Percentiles rank a stretch among this genome's conserved stretches.
These are phyloP conservation scores for Paxillus rubicundulus DNA, from an alignment of 768 basidiomycete genomes.

Conservation along the genomic window DNA sequence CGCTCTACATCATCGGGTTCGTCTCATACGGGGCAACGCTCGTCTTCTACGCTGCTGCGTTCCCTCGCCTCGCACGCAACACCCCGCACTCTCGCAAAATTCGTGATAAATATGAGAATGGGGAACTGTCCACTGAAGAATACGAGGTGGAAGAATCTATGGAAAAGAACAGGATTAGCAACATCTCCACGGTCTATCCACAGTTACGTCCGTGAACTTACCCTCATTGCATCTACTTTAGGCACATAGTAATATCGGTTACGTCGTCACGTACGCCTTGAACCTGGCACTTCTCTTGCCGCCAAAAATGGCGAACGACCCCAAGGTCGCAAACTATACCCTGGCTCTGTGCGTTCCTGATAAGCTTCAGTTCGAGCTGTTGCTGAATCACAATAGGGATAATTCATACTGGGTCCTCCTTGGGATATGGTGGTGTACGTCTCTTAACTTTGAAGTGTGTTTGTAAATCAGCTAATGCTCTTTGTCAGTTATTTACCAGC, in stretches of 20 bases:
- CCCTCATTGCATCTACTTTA: conserved; percentile 21
- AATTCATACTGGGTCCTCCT: conserved; percentile 75
- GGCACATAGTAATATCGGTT: conserved; percentile 79
- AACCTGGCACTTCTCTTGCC: conserved; percentile 74
- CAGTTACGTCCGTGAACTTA: not conserved
- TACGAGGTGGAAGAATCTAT: conserved; percentile 75
- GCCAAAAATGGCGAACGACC: conserved; percentile 37
- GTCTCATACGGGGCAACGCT: conserved; percentile 77
- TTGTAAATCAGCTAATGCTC: not conserved
- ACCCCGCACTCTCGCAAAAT: conserved; percentile 60
- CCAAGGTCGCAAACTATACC: conserved; percentile 71
- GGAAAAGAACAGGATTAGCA: conserved; percentile 84
- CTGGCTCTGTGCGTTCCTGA: conserved; percentile 58
- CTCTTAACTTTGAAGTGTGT: not conserved
- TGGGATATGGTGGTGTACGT: conserved; percentile 88
- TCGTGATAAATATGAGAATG: conserved; percentile 53
- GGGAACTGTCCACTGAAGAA: conserved; percentile 56
- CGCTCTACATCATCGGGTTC: conserved; percentile 74
- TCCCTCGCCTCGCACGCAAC: conserved; percentile 80
- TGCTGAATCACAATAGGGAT: conserved; percentile 39
- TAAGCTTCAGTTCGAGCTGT: not conserved
- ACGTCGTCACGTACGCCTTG: conserved; percentile 59
- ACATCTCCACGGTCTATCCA: conserved; percentile 67
- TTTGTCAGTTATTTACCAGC: conserved; percentile 70
- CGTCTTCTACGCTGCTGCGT: conserved; percentile 76